These are phyloP conservation scores for Plasmodium gaboni DNA, from an alignment of 169 alveolate genomes.

Conservation along the genomic window DNA sequence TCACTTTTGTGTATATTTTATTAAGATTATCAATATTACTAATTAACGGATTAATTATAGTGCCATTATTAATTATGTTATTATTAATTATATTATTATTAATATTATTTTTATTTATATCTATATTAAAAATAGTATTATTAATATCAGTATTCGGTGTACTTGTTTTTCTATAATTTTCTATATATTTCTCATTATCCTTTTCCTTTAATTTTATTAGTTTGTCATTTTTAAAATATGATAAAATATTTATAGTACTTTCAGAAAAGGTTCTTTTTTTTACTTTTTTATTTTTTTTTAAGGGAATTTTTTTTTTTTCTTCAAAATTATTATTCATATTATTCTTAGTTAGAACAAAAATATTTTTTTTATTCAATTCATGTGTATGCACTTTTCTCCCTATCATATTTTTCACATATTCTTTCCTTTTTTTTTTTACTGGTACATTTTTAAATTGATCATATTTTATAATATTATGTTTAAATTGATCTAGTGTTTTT, in stretches of 20 bases:
- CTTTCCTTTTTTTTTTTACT: too few relatives aligned
- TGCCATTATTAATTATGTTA: background rate
- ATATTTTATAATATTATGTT: too few relatives aligned
- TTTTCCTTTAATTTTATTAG: background rate
- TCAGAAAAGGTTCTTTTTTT: constrained; percentile 68
- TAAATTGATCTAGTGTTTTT: too few relatives aligned
- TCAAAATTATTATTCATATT: background rate
- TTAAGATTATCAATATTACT: background rate
- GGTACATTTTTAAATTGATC: too few relatives aligned
- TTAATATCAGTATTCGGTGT: background rate
- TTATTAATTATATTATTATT: background rate
- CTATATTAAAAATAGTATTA: background rate
- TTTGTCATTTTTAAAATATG: constrained; percentile 22
- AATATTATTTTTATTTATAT: background rate
- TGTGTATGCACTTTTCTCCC: too few relatives aligned
- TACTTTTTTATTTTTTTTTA: constrained; percentile 19
- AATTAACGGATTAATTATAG: background rate
- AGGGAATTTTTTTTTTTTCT: constrained; percentile 6
- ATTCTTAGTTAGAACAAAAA: too few relatives aligned
- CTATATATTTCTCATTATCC: background rate
- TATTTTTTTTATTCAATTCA: too few relatives aligned
- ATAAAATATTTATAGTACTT: constrained; percentile 32
- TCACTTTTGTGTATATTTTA: background rate
- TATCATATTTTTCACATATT: too few relatives aligned
- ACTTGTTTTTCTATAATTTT: background rate